Evolutionary conservation across 2,329 filamentous ascomycete species (phyloP), one percentile per base, ranked within the genome.

Genomic region (Arthrocladium fulminans): DNA sequence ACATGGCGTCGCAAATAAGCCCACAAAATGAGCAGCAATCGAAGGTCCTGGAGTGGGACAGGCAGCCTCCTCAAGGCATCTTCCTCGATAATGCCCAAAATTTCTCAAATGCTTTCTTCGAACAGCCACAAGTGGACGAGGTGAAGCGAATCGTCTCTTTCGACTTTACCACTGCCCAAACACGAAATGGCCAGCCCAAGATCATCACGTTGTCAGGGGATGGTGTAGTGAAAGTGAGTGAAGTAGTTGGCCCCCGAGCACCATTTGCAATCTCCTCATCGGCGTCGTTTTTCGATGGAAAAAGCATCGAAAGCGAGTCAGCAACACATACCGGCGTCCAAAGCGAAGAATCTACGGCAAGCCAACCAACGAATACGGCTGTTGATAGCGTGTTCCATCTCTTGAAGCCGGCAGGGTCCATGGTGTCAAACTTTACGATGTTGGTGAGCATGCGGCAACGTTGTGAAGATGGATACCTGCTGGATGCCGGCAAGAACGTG

Each of bases 111-210:
- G 72, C 75, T 1, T 73, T 64, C 55, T 68, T 74, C 49, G 67
- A 73, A 43, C 64, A 67, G 10, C 60, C 65, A 13, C 64, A 69
- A 25, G 65, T 65, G 35, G 63, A 66, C n/a, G 69, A 73, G 30
- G 69, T 70, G 13, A 63, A 70, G 23, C 68, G 73, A 15, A 64
- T 79, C 15, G 73, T 81, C 13, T 76, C 77, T 0, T 83, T 81
- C 55, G 79, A 83, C 55, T 82, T 80, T 61, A 68, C 80, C 49
- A 71, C 72, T 40, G 60, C 71, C 37, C 68, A 66, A 29, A 64
- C 64, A 12, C 66, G 67, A 3, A 55, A 62, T 9, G 62, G 65
- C n/a, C 72, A 73, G 34, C 72, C 77, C 35, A 72, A 69, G 51
- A 68, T 75, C 22, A 63, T 83, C 44, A 71, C 72, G 2, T 62